Conservation (phyloP, 2,329 filamentous ascomycete genomes). For the Epichloe gansuensis region DNA sequence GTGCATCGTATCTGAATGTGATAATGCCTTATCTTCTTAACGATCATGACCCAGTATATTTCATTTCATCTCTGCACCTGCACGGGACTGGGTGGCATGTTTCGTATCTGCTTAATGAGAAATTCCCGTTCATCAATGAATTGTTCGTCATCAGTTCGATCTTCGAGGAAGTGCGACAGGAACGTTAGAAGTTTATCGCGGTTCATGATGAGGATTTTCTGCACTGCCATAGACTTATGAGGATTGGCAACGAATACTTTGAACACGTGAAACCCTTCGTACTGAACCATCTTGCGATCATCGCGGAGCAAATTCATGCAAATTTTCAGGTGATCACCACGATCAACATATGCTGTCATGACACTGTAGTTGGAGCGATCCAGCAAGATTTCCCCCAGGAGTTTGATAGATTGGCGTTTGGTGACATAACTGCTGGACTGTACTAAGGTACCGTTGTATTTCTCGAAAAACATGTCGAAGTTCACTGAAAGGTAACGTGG, state of each 20-base stretch:
- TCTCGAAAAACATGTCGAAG: slow-evolving; percentile 84
- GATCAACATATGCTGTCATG: slow-evolving; percentile 95
- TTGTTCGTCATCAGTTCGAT: slow-evolving; percentile 92
- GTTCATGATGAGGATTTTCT: slow-evolving; percentile 93
- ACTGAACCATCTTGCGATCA: slow-evolving; percentile 97
- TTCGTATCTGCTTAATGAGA: slow-evolving; percentile 82
- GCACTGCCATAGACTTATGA: slow-evolving; percentile 91
- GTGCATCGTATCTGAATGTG: not conserved
- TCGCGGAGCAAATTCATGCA: slow-evolving; percentile 96
- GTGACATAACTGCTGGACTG: slow-evolving; percentile 95
- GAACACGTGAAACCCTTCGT: slow-evolving; percentile 98
- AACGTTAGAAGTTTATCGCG: slow-evolving; percentile 82
- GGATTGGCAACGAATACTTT: slow-evolving; percentile 99
- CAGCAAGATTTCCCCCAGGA: slow-evolving; percentile 80
- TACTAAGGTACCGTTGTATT: slow-evolving; percentile 77
- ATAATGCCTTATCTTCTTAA: not conserved
- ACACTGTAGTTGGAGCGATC: slow-evolving; percentile 95
- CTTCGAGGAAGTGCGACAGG: slow-evolving; percentile 81
- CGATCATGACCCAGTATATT: not conserved
- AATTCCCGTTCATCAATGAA: slow-evolving; percentile 98
- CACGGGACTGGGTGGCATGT: slow-evolving; percentile 48
- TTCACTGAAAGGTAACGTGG: slow-evolving; percentile 79
- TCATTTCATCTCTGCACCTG: slow-evolving; percentile 30
- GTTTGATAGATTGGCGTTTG: slow-evolving; percentile 94
- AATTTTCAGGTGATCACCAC: slow-evolving; percentile 90